Base-by-base conservation (phyloP, 129 eudicot genomes). In the Ambrosia artemisiifolia region DNA sequence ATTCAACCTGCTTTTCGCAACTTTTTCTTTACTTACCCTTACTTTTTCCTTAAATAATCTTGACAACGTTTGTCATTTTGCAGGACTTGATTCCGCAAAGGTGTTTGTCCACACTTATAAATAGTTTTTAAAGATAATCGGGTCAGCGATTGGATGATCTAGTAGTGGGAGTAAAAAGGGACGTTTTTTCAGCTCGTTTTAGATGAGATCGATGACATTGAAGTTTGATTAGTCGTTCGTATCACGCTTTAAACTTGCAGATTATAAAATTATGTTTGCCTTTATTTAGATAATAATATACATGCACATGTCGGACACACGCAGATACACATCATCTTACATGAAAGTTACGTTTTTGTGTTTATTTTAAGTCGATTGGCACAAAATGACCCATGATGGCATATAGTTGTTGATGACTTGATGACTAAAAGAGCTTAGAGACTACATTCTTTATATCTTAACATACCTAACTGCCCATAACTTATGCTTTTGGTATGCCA, bases 21-120 rank as follows among this genome's bases (percentile, higher is more conserved):
- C 62, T 66, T 65, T 65, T 78, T 43, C 33, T 73, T 36, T 71
- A 33, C 17, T 63, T 14, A 60, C 75, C 64, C 33, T 54, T 75
- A 40, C 55, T 69, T 61, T 49, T 61, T 53, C 54, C 30, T 67
- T 60, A 59, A 55, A n/a, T 34, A 72, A 69, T 69, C 71, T 69
- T 82, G 74, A 80, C 84, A 48, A 62, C 18, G 46, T 55, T 82
- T 77, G 69, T 84, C 81, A 77, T 65, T 68, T 67, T 79, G 86
- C 88, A 94, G 86, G 74, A 89, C 81, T 78, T 75, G 80, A 74
- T 88, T 80, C 69, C 96, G 88, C 80, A 79, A 84, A 79, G 84
- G 80, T 75, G 85, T 88, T 60, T 12, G 43, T 30, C 14, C 65
- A 32, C 65, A 32, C 42, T 60, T 60, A 60, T 14, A 32, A 0